Evolutionary conservation across 2,329 filamentous ascomycete genomes (phyloP), one percentile per base, ranked within the genome.

Genomic region (Cytospora leucostoma): DNA sequence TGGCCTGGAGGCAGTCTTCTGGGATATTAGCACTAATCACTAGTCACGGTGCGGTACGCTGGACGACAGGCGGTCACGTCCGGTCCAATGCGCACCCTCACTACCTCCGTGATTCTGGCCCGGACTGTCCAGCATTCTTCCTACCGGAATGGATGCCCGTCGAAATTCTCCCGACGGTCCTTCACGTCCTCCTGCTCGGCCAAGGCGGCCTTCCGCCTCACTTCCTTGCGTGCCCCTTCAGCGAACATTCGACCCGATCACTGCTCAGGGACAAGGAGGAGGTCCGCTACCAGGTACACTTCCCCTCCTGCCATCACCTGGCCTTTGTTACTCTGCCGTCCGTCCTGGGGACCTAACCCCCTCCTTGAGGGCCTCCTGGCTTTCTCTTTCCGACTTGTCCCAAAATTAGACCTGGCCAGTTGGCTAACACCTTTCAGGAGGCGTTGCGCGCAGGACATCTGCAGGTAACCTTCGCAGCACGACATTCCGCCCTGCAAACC

Each of bases 401-500:
- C 33, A 33, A 37, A 21, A 15, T 15, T 17, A 50, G 51, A 11
- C 15, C 10, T n/a, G n/a, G 21, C n/a, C 21, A 34, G 49, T 50
- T 50, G 51, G 52, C 59, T 61, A 33, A 61, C 38, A 35, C 19
- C 10, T 33, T 50, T 55, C 51, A 61, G 59, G 51, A 51, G 51
- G 33, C 52, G 49, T 65, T 51, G 19, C 64, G 57, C 52, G 63
- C 66, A 67, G 70, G 65, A 56, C 68, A 40, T 69, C 74, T 65
- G 65, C 70, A 64, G 68, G 70, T 65, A 70, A 68, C 64, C 66
- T 71, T 32, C 70, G 70, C 47, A 65, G 49, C 51, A 66, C 54
- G 64, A 67, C 63, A 71, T 72, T 60, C 73, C 71, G 54, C 67
- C 74, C 59, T 68, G 65, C 64, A 66, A 66, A 66, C 51, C 34